A percentile compares a stretch with the other conserved stretches of the same genome.
Conservation (phyloP, 371 early-diverging fungal species). For the Zopfochytrium polystomum region DNA sequence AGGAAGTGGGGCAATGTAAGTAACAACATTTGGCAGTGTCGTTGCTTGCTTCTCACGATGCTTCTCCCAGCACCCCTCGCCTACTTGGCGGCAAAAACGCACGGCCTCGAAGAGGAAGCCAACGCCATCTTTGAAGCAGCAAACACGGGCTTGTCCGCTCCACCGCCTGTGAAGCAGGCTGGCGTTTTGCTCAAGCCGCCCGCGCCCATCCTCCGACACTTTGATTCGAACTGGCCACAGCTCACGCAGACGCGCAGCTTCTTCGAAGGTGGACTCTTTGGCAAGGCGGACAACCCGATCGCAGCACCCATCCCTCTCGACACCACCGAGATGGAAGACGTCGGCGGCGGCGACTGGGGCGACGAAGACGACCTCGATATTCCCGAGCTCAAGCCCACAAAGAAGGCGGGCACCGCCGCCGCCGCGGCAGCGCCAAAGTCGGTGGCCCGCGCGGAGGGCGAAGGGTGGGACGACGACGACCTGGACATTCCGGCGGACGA, state of each 20-base stretch:
- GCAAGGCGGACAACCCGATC: constrained; percentile 34
- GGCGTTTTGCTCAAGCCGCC: constrained; percentile 65
- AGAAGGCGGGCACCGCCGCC: not conserved
- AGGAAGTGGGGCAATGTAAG: constrained; percentile 79
- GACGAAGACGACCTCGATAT: constrained; percentile 53
- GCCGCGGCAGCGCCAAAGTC: constrained; percentile 45
- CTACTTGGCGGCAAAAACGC: constrained; percentile 84
- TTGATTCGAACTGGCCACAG: constrained; percentile 85
- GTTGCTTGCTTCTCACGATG: constrained; percentile 1
- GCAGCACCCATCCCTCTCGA: constrained; percentile 43
- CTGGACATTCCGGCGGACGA: constrained; percentile 44
- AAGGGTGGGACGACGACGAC: constrained; percentile 65
- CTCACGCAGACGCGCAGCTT: constrained; percentile 65
- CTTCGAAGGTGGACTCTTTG: constrained; percentile 51
- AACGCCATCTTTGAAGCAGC: constrained; percentile 70
- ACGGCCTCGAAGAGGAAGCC: constrained; percentile 81
- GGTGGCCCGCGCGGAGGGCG: constrained; percentile 46
- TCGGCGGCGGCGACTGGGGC: constrained; percentile 64
- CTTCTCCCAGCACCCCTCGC: constrained; percentile 69
- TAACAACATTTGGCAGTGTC: not conserved
- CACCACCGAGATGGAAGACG: constrained; percentile 52
- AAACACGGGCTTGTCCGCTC: constrained; percentile 24
- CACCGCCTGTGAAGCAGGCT: constrained; percentile 57
- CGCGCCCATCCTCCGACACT: constrained; percentile 63
- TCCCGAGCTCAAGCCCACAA: constrained; percentile 22